Percentiles rank a stretch among this genome's conserved stretches.
These are phyloP conservation scores for Aaosphaeria pasadenensis DNA, from an alignment of 2,329 filamentous ascomycete species.

Conservation along the genomic window DNA sequence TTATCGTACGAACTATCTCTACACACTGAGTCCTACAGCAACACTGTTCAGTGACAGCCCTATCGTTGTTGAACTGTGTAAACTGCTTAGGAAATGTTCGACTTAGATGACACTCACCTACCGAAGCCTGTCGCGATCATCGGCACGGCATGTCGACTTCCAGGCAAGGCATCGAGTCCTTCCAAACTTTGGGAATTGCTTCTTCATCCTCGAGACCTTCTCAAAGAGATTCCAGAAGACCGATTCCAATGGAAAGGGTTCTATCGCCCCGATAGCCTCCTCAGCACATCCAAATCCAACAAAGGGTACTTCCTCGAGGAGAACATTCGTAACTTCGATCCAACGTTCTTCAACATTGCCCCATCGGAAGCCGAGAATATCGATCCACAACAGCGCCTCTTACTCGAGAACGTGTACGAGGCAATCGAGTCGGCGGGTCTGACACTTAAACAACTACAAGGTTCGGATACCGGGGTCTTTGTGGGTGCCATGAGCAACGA, in stretches of 20 bases:
- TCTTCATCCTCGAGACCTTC: conserved; percentile 20
- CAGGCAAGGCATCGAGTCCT: conserved; percentile 25
- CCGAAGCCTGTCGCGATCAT: conserved; percentile 29
- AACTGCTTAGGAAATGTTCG: too few relatives aligned
- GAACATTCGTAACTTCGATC: conserved; percentile 14
- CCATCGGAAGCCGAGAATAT: conserved; percentile 4
- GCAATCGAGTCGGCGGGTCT: conserved; percentile 9
- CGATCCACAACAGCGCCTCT: conserved; percentile 12
- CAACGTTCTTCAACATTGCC: conserved; percentile 11
- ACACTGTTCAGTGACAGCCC: too few relatives aligned
- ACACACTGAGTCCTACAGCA: too few relatives aligned
- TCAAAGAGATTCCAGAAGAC: conserved; percentile 17
- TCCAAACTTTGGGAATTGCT: conserved; percentile 34
- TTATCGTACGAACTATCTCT: too few relatives aligned
- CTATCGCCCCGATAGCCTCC: conserved; percentile 7
- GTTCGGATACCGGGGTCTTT: conserved; percentile 9
- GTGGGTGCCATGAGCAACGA: conserved; percentile 9
- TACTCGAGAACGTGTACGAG: conserved; percentile 14
- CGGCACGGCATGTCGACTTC: conserved; percentile 34
- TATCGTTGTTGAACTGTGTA: too few relatives aligned
- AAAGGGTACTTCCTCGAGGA: conserved; percentile 10
- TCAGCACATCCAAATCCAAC: background rate
- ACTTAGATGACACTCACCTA: too few relatives aligned
- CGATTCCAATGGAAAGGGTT: conserved; percentile 29
- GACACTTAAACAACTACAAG: conserved; percentile 5